Evolutionary conservation across 768 basidiomycete genomes (phyloP), one percentile per base, ranked within the genome.

Genomic region (Strobilomyces echinocephalus): DNA sequence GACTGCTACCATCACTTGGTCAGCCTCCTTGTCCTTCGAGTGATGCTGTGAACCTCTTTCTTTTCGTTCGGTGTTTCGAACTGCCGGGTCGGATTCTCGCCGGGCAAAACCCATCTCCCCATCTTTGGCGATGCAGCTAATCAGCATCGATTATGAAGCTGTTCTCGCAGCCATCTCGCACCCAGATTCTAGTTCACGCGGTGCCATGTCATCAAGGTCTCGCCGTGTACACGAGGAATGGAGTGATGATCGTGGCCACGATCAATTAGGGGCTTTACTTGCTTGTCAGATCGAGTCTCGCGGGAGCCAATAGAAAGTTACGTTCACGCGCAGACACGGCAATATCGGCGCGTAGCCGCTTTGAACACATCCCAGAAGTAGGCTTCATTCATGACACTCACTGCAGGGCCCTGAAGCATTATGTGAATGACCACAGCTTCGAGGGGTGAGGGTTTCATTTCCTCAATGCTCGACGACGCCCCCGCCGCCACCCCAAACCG

Each of bases 401-500:
- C 35, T 16, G 26, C n/a, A 7, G n/a, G n/a, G 20, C 18, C 2
- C 4, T 30, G 18, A 4, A 10, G 8, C 18, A 26, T 31, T 38
- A 45, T 24, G 21, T 40, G 16, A 28, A 31, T 11, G 7, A 33
- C n/a, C 44, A 41, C 43, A 38, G 45, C 26, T 47, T 21, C 16
- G 24, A 33, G 55, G 48, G 11, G 14, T 30, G 20, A 54, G 52
- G 44, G 54, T 47, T 61, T 55, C 53, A 55, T 55, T 38, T 40
- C 52, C 46, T 44, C 21, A 8, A 26, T 15, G 6, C n/a, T 46
- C n/a, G 18, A 38, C 24, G 46, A 31, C 18, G 41, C 24, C 34
- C 24, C n/a, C n/a, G n/a, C 8, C 44, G 33, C n/a, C 14, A 10
- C 30, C 2, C 33, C 48, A 31, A 52, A 39, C 28, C 5, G 10